These are phyloP conservation scores for Aspergillus egyptiacus DNA, from an alignment of 495 filamentous ascomycete species.

Conservation along the genomic window DNA sequence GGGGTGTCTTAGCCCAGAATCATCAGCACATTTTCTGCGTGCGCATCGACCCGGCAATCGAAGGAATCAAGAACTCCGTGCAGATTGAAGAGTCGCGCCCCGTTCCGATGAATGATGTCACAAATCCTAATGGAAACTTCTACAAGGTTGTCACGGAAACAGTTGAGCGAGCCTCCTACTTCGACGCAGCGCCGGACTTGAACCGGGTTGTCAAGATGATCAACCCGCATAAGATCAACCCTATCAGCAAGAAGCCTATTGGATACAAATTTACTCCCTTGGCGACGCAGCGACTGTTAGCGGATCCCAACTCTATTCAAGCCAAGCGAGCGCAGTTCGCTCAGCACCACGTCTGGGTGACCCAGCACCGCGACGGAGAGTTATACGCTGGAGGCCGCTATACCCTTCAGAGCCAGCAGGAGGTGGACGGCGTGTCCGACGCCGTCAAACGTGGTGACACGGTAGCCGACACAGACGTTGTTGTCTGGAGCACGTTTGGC, in stretches of 20 bases:
- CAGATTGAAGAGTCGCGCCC: constrained; percentile 68
- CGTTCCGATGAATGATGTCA: constrained; percentile 59
- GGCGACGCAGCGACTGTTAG: constrained; percentile 74
- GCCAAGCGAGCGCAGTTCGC: constrained; percentile 78
- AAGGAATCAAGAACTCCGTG: constrained; percentile 66
- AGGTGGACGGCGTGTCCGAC: constrained; percentile 55
- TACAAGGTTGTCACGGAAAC: constrained; percentile 61
- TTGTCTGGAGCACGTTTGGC: constrained; percentile 52
- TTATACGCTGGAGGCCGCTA: constrained; percentile 80
- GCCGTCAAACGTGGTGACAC: constrained; percentile 48
- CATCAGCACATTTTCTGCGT: constrained; percentile 94
- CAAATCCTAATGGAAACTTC: constrained; percentile 80
- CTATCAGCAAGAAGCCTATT: constrained; percentile 68
- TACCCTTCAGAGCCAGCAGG: constrained; percentile 68
- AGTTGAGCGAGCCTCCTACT: constrained; percentile 57
- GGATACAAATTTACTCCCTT: constrained; percentile 76
- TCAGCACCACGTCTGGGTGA: constrained; percentile 81
- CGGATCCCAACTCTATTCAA: constrained; percentile 68
- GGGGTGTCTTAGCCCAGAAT: constrained; percentile 72
- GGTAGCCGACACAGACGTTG: constrained; percentile 46
- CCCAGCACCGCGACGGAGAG: constrained; percentile 70
- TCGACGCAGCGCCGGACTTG: constrained; percentile 57
- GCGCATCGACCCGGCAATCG: constrained; percentile 79
- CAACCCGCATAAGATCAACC: constrained; percentile 60
- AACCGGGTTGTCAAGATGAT: constrained; percentile 82